These are phyloP conservation scores for Carex myosuroides DNA, from an alignment of 176 grass and related monocot genomes.

Conservation along the genomic window DNA sequence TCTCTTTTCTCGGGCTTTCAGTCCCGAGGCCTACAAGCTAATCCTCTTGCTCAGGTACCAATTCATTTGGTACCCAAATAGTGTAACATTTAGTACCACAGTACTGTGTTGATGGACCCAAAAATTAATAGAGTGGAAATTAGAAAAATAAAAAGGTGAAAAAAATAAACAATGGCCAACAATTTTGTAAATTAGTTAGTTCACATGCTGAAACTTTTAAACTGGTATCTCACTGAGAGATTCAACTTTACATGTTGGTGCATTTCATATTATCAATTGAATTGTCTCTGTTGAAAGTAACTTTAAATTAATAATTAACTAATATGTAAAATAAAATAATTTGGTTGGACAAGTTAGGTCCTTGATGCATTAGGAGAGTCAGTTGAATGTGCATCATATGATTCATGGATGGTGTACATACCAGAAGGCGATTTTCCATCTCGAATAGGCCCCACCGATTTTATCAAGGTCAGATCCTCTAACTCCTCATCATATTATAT, in stretches of 20 bases:
- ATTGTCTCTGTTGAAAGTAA: neutral
- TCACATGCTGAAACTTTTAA: neutral
- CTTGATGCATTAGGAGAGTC: slow-evolving; percentile 85
- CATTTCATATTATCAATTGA: neutral
- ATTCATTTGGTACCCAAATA: neutral
- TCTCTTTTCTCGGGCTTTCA: slow-evolving; percentile 94
- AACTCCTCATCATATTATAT: neutral
- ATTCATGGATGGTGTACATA: slow-evolving; percentile 98
- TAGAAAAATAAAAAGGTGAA: neutral
- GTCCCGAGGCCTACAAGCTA: slow-evolving; percentile 76
- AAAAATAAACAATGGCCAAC: neutral
- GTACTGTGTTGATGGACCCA: neutral
- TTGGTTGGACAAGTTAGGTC: slow-evolving; percentile 38
- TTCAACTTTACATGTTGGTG: neutral
- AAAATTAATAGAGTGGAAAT: neutral
- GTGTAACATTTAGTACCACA: neutral
- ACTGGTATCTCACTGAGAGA: neutral
- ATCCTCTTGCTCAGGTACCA: slow-evolving; percentile 79
- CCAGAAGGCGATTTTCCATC: slow-evolving; percentile 86
- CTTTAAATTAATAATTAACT: neutral
- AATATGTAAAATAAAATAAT: slow-evolving; percentile 12
- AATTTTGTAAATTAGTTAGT: neutral
- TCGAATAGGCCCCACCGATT: slow-evolving; percentile 77
- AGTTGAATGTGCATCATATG: slow-evolving; percentile 62
- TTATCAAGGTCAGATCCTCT: slow-evolving; percentile 51